Evolutionary conservation across 805 yeast genomes (phyloP).

Genomic region (Pichia californica): DNA sequence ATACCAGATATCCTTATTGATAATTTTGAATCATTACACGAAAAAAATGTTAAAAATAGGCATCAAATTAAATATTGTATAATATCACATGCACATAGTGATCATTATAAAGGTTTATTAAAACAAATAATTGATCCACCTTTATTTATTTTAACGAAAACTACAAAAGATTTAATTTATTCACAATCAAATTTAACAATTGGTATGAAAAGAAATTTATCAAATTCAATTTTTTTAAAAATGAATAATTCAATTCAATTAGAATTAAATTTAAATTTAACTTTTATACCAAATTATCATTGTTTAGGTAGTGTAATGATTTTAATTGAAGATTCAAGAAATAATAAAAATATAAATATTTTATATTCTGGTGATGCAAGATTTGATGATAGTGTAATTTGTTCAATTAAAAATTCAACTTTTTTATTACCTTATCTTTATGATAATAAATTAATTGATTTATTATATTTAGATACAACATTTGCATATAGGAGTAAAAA

Average conservation of each 20-base stretch:
- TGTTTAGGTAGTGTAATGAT: constrained; percentile 19
- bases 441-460: constrained; percentile 6
- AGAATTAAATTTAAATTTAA: constrained; percentile 4
- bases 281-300: constrained; percentile 17
- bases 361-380: constrained; percentile 19
- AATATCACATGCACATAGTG: constrained; percentile 17
- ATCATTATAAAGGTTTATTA: constrained; percentile 12
- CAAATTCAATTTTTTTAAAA: background rate
- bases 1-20: constrained; percentile 14
- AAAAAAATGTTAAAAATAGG: background rate
- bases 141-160: constrained; percentile 1
- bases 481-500: constrained; percentile 13
- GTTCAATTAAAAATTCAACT: constrained; percentile 4
- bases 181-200: background rate
- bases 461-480: constrained; percentile 18
- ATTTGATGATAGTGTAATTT: constrained; percentile 9
- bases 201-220: background rate
- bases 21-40: constrained; percentile 8
- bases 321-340: constrained; percentile 4
- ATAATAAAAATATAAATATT: background rate
- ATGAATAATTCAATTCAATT: constrained; percentile 4
- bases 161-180: constrained; percentile 3
- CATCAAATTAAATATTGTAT: constrained; percentile 10
- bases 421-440: constrained; percentile 6
- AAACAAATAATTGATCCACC: background rate